Conservation (phyloP, 148 eudicot genomes). For the Vaccinium corymbosum region DNA sequence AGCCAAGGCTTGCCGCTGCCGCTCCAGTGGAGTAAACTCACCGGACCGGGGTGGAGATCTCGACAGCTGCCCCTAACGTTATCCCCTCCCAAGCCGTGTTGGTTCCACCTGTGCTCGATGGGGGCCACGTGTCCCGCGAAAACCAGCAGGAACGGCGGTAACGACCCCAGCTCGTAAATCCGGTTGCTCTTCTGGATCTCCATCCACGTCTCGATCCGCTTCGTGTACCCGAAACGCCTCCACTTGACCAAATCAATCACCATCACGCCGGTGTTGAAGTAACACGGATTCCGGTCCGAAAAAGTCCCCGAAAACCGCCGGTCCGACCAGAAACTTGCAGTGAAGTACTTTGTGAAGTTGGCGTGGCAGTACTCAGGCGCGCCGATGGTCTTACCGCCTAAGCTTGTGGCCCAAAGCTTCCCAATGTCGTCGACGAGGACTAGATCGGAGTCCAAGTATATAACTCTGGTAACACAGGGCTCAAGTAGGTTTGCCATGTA, state of each 20-base stretch:
- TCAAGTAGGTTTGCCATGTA: constrained; percentile 65
- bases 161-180: constrained; percentile 62
- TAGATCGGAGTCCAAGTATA: constrained; percentile 81
- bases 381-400: constrained; percentile 57
- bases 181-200: constrained; percentile 65
- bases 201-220: constrained; percentile 84
- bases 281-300: constrained; percentile 50
- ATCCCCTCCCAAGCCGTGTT: constrained; percentile 49
- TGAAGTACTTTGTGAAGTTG: constrained; percentile 79
- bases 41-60: constrained; percentile 44
- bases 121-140: constrained; percentile 52
- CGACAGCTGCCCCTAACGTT: constrained; percentile 45
- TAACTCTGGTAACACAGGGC: constrained; percentile 57
- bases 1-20: constrained; percentile 52
- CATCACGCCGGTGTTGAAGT: constrained; percentile 94
- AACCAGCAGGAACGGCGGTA: constrained; percentile 35
- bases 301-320: constrained; percentile 37
- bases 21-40: constrained; percentile 49
- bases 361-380: constrained; percentile 94
- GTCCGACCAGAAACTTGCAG: constrained; percentile 55
- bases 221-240: constrained; percentile 70
- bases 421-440: constrained; percentile 73
- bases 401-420: constrained; percentile 53
- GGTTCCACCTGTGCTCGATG: constrained; percentile 53
- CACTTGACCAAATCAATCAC: constrained; percentile 69